phyloP scores from a whole-genome alignment of 805 yeast species.

The Lachancea fermentati region DNA sequence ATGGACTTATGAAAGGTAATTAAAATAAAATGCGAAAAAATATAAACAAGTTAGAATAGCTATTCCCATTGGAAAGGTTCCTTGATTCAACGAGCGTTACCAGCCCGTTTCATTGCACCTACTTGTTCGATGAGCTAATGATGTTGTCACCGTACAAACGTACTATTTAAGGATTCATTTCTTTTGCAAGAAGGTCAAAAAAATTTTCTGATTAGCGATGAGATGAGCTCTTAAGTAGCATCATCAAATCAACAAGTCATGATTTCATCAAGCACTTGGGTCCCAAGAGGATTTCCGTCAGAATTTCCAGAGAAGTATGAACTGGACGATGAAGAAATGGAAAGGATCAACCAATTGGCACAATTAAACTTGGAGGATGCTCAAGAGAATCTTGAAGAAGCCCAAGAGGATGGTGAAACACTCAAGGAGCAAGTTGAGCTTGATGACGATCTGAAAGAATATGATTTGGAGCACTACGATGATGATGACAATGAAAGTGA shows the following conservation, averaged over 20 bases:
- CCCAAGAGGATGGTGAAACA: conserved; percentile 23
- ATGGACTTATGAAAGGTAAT: no score
- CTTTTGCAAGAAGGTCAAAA: neutral
- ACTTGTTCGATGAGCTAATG: no score
- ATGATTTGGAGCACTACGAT: conserved; percentile 80
- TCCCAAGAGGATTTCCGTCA: conserved; percentile 90
- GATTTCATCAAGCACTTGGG: conserved; percentile 94
- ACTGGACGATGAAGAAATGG: conserved; percentile 87
- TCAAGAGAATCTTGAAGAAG: conserved; percentile 52
- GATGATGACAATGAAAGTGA: conserved; percentile 49
- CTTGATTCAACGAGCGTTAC: no score
- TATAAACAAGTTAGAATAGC: no score
- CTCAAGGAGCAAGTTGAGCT: conserved; percentile 51
- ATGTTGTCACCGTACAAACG: neutral
- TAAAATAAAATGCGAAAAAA: no score
- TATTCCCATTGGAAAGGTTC: no score
- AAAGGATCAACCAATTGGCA: conserved; percentile 80
- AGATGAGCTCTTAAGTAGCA: conserved; percentile 13
- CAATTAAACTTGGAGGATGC: conserved; percentile 77
- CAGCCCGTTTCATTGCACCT: no score
- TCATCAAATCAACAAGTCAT: conserved; percentile 33
- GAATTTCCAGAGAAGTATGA: conserved; percentile 89
- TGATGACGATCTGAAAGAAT: conserved; percentile 85
- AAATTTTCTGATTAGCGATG: conserved; percentile 12
- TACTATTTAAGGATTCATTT: neutral